Evolutionary conservation across 2,329 filamentous ascomycete species (phyloP).

Genomic region (Sclerotinia minor): DNA sequence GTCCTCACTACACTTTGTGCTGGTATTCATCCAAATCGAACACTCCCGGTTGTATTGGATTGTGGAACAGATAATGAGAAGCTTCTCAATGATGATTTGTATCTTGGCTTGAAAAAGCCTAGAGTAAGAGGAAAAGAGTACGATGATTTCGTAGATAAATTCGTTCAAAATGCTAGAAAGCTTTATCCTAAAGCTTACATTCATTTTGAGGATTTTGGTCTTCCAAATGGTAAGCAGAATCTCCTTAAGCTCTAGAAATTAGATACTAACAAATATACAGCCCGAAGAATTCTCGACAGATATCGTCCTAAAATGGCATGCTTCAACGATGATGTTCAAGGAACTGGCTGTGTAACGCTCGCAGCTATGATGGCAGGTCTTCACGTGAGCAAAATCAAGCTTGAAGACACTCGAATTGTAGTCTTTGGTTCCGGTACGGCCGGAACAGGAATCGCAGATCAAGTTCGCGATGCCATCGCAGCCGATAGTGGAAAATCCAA

Average conservation of each 20-base stretch:
- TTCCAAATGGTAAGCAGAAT: constrained; percentile 59
- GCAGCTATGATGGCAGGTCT: constrained; percentile 78
- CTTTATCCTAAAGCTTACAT: constrained; percentile 79
- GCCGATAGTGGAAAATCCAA: constrained; percentile 64
- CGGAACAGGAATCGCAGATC: constrained; percentile 82
- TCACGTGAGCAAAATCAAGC: constrained; percentile 64
- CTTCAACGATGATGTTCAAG: constrained; percentile 91
- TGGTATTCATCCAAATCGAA: constrained; percentile 78
- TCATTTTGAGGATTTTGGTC: constrained; percentile 87
- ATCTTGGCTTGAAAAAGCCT: constrained; percentile 70
- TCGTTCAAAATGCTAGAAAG: constrained; percentile 66
- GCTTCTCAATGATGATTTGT: constrained; percentile 73
- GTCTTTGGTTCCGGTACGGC: constrained; percentile 81
- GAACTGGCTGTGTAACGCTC: constrained; percentile 83
- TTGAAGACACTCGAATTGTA: constrained; percentile 69
- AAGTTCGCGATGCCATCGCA: constrained; percentile 76
- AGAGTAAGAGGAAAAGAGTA: constrained; percentile 71
- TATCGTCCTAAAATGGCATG: constrained; percentile 75
- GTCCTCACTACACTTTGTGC: constrained; percentile 81
- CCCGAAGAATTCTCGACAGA: constrained; percentile 71
- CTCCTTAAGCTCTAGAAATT: background rate
- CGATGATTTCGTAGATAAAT: constrained; percentile 73
- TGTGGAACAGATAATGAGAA: constrained; percentile 81
- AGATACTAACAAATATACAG: constrained; percentile 11
- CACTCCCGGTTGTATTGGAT: constrained; percentile 79